Conservation (phyloP, 2,329 filamentous ascomycete genomes). For the Sphaerulina vaccinii region DNA sequence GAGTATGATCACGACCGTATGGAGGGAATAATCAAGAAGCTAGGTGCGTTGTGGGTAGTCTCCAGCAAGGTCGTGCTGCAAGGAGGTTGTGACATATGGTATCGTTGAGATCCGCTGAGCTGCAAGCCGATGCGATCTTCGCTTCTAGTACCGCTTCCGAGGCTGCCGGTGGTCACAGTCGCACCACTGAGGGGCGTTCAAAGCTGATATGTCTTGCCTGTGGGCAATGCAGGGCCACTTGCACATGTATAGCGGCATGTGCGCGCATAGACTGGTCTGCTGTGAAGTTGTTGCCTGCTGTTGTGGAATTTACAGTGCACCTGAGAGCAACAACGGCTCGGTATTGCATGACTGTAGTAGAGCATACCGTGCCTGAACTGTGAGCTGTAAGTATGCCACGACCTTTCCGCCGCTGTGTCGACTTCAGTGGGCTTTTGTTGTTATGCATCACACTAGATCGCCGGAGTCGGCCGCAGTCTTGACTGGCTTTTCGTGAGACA, state of each 20-base stretch:
- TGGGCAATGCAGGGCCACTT: not conserved
- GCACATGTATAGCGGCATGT: too few species aligned
- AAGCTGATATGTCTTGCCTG: not conserved
- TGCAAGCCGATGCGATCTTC: not conserved
- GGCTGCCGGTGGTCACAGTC: not conserved
- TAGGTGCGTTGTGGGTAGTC: too few species aligned
- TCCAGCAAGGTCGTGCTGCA: too few species aligned
- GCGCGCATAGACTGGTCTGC: too few species aligned
- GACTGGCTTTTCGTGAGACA: slow-evolving; percentile 5
- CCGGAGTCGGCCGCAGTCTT: not conserved
- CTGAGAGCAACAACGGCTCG: too few species aligned
- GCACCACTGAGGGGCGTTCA: not conserved
- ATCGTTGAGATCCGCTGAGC: not conserved
- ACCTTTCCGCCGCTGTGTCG: too few species aligned
- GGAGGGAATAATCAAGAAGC: too few species aligned
- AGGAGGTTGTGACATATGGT: not conserved
- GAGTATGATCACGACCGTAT: too few species aligned
- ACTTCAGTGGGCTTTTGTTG: too few species aligned
- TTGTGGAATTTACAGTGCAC: not conserved
- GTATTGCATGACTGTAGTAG: too few species aligned
- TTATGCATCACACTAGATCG: slow-evolving; percentile 2
- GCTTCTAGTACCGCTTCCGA: not conserved
- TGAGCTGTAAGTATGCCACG: too few species aligned
- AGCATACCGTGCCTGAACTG: too few species aligned
- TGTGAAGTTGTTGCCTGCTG: not conserved